These are phyloP conservation scores for Sporobolomyces phaffii DNA, from an alignment of 768 basidiomycete genomes.

Conservation along the genomic window DNA sequence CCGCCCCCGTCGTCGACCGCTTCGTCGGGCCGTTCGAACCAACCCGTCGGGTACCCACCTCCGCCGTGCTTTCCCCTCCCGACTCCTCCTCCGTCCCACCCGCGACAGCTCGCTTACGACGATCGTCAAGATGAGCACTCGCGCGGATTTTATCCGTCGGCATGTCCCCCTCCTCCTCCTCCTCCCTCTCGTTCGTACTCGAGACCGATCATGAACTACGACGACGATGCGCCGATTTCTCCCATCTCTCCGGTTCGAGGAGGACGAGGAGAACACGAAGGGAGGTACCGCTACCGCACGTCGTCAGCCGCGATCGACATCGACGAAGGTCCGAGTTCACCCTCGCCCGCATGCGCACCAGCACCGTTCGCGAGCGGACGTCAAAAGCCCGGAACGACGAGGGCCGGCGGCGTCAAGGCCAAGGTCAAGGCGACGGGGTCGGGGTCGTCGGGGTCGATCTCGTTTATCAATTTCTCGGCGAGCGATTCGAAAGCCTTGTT, in stretches of 20 bases:
- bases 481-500: slow-evolving; percentile 16
- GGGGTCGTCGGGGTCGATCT: neutral
- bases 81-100: neutral
- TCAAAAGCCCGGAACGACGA: neutral
- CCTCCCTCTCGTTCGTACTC: neutral
- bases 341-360: no score
- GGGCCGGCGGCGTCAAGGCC: neutral
- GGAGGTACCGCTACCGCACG: no score
- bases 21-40: neutral
- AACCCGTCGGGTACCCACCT: neutral
- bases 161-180: neutral
- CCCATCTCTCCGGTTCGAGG: neutral
- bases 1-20: no score
- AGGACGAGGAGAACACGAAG: neutral
- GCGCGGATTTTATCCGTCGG: no score
- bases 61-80: neutral
- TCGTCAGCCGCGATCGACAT: no score
- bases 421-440: neutral
- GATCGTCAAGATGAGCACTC: neutral
- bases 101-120: neutral
- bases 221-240: neutral
- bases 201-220: neutral
- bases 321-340: no score
- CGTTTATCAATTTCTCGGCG: slow-evolving; percentile 35
- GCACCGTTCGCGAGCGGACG: neutral